These are phyloP conservation scores for Anisogramma anomala DNA, from an alignment of 2,329 filamentous ascomycete species.

Conservation along the genomic window DNA sequence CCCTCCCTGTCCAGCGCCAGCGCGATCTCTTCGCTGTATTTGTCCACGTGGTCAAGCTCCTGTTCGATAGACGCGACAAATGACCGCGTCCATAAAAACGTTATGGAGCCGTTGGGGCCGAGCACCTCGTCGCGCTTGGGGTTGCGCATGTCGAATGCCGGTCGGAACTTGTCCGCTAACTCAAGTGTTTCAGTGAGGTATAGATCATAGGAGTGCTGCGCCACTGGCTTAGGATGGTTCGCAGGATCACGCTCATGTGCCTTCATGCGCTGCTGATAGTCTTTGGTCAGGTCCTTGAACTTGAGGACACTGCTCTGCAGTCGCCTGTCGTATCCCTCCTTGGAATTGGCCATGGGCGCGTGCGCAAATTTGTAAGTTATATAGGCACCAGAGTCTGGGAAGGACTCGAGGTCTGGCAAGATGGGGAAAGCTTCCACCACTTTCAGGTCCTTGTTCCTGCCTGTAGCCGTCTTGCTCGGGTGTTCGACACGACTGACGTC, in stretches of 20 bases:
- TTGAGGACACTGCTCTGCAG: slow-evolving; percentile 50
- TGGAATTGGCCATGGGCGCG: slow-evolving; percentile 41
- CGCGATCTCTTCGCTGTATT: slow-evolving; percentile 54
- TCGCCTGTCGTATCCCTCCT: slow-evolving; percentile 44
- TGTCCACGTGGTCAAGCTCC: slow-evolving; percentile 44
- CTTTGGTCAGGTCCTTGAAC: slow-evolving; percentile 44
- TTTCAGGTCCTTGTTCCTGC: slow-evolving; percentile 34
- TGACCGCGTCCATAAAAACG: slow-evolving; percentile 48
- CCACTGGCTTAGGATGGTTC: slow-evolving; percentile 43
- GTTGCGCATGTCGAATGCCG: slow-evolving; percentile 48
- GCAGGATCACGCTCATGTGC: slow-evolving; percentile 45
- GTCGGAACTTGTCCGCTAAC: slow-evolving; percentile 44
- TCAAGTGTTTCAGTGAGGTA: slow-evolving; percentile 43
- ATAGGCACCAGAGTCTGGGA: slow-evolving; percentile 58
- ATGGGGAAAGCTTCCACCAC: slow-evolving; percentile 50
- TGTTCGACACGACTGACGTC: slow-evolving; percentile 44
- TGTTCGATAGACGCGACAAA: slow-evolving; percentile 53
- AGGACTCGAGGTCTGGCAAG: slow-evolving; percentile 55
- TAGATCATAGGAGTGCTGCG: slow-evolving; percentile 55
- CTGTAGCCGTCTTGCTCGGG: slow-evolving; percentile 34
- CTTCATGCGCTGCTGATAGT: slow-evolving; percentile 40
- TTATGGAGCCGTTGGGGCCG: slow-evolving; percentile 39
- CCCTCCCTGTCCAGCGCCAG: slow-evolving; percentile 33
- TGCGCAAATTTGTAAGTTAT: slow-evolving; percentile 58
- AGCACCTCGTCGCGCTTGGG: slow-evolving; percentile 42